Base-by-base conservation (phyloP, 495 filamentous ascomycete genomes). In the Hypomontagnella monticulosa region DNA sequence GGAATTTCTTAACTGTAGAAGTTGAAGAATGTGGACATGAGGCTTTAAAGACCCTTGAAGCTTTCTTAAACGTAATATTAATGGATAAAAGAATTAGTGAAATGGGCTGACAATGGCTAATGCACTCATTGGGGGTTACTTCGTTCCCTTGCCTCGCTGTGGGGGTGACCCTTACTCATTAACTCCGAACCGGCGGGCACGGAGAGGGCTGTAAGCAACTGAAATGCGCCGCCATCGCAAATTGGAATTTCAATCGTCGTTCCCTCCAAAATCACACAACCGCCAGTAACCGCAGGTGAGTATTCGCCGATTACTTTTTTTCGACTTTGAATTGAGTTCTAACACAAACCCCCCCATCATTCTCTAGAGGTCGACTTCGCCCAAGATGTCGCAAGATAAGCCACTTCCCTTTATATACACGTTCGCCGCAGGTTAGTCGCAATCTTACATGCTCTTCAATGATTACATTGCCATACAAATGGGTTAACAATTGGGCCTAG, bases 331-430 rank as follows among this genome's bases (percentile, higher is more conserved):
- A 57, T 54, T 42, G 53, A 33, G 7, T 40, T 34, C 47, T 38
- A 32, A 34, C 36, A 14, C 30, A 51, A 12, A 15, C 16, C 11
- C 3, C 3, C 27, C 48, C n/a, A 53, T 36, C 44, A 10, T 57
- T 14, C 15, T 4, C 8, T 23, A 46, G 30, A 57, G 47, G 34
- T 63, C 41, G 36, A 51, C 23, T 14, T 64, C 63, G 57, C 38
- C 52, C 80, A 87, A 67, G 54, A 91, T 91, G 89, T 82, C 87
- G 61, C 68, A 80, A 43, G 85, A 88, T 41, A 85, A 91, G 75
- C 90, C 91, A 36, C 83, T 95, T 58, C 90, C 91, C 47, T 95
- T 95, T 78, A 76, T 86, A 44, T 95, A 93, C 84, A 91, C 93
- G 79, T 93, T 95, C 79, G 86, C 86, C 62, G 91, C 91, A 57